Base-by-base conservation (phyloP, 1,284 basidiomycete species). In the Fomitiporia mediterranea region DNA sequence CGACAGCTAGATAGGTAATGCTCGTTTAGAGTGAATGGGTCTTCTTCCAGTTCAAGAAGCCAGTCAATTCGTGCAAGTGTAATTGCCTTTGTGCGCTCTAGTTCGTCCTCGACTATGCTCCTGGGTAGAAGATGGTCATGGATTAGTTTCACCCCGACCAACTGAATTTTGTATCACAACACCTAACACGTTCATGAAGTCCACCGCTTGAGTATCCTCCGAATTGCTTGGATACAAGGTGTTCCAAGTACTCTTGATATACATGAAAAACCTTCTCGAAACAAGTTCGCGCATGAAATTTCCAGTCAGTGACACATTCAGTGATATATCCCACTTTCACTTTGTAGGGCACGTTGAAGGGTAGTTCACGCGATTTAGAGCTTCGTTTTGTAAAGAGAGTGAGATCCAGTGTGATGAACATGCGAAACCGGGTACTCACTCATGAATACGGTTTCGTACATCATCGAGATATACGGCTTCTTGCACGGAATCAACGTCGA, bases 221-320 rank as follows among this genome's bases (percentile, higher is more conserved):
- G 59, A 75, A 75, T 15, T 62, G 53, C 2, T 56, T 25, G 15
- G 67, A 49, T 17, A 71, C 59, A 6, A 63, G 55, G 1, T 61
- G 51, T 0, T 62, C 54, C 2, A 72, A 32, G 65, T 55, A 28
- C 43, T 53, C 3, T 59, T 23, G 30, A 67, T 62, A 25, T 60
- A 54, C 13, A 54, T 7, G 49, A 23, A 63, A 60, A 1, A 74
- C 66, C 8, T 25, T 27, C 2, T 64, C 55, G 57, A 76, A 71
- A 61, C 74, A 73, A 4, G 58, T 58, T 0, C 55, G 44, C 0
- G 67, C 64, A 5, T 63, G 60, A 0, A 34, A 53, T 5, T 58
- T 13, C 76, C 76, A 78, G 3, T 58, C 57, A 1, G 58, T 48
- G 39, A 73, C 69, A 13, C 70, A 64, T 3, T 57, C 19, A 9